A percentile compares a stretch with the other conserved stretches of the same genome.
These are phyloP conservation scores for Xylaria sp. DNA, from an alignment of 2,329 filamentous ascomycete genomes.

Conservation along the genomic window DNA sequence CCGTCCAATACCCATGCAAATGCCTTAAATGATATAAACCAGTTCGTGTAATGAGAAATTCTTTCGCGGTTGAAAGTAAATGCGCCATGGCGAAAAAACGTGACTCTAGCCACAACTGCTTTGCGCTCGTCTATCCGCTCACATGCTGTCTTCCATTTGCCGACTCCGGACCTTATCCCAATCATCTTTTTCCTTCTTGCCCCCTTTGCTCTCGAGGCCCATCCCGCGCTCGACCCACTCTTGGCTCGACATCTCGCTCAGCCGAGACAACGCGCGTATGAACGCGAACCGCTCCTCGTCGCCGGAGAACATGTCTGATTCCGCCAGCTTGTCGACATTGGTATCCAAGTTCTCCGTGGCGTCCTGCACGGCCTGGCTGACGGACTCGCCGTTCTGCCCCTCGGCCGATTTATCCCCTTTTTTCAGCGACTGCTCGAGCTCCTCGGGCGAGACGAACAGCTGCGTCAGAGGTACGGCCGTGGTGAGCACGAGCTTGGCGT, in stretches of 20 bases:
- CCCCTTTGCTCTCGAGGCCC: constrained; percentile 68
- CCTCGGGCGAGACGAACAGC: constrained; percentile 79
- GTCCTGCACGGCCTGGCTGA: constrained; percentile 74
- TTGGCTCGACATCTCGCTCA: constrained; percentile 91
- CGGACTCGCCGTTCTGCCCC: constrained; percentile 43
- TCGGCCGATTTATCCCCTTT: constrained; percentile 51
- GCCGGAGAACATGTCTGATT: constrained; percentile 84
- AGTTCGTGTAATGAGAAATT: not conserved
- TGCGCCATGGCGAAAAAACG: not conserved
- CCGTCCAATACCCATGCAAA: not conserved
- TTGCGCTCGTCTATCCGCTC: constrained; percentile 25
- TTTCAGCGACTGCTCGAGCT: constrained; percentile 66
- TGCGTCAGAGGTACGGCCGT: constrained; percentile 83
- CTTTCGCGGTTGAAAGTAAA: not conserved
- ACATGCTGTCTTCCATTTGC: constrained; percentile 73
- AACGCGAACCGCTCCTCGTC: constrained; percentile 98
- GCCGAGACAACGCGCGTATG: constrained; percentile 80
- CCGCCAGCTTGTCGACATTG: constrained; percentile 84
- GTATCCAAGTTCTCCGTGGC: constrained; percentile 88
- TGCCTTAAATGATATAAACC: constrained; percentile 1
- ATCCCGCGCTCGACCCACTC: constrained; percentile 91
- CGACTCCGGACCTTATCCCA: constrained; percentile 70
- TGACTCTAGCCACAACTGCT: not conserved
- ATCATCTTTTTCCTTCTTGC: constrained; percentile 67
- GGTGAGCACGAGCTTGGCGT: constrained; percentile 95